Evolutionary conservation across 805 yeast species (phyloP).

Genomic region (Yarrowia deformans): DNA sequence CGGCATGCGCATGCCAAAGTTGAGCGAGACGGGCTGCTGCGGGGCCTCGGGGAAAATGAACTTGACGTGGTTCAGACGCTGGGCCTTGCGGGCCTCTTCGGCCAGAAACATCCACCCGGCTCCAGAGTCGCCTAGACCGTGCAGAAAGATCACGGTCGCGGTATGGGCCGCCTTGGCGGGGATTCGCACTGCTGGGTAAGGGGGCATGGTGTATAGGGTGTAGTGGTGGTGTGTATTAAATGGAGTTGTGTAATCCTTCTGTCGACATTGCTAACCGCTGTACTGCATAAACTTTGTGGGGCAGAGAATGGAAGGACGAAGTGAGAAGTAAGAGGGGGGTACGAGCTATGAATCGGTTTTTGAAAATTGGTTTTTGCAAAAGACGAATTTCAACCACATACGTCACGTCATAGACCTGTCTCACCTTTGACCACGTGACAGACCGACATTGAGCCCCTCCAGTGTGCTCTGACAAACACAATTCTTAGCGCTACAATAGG

Average conservation of each 20-base stretch:
- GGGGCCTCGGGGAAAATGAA: conserved; percentile 96
- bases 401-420: too few species aligned
- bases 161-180: conserved; percentile 57
- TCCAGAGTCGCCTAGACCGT: conserved; percentile 93
- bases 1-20: conserved; percentile 72
- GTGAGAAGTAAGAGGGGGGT: not conserved
- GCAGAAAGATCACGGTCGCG: conserved; percentile 77
- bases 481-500: not conserved
- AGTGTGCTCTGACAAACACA: not conserved
- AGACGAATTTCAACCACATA: too few species aligned
- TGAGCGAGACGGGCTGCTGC: conserved; percentile 66
- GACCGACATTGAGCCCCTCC: not conserved
- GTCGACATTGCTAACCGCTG: not conserved
- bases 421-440: not conserved
- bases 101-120: conserved; percentile 88
- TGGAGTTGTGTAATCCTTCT: not conserved
- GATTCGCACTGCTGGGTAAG: conserved; percentile 43
- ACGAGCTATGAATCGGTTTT: too few species aligned
- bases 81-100: conserved; percentile 57
- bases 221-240: not conserved
- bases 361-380: too few species aligned
- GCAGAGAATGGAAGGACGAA: not conserved
- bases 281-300: conserved; percentile 19
- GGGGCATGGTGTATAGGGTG: conserved; percentile 10
- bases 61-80: conserved; percentile 62